These are phyloP conservation scores for Vanderwaltozyma polyspora DNA, from an alignment of 805 yeast genomes.

Conservation along the genomic window DNA sequence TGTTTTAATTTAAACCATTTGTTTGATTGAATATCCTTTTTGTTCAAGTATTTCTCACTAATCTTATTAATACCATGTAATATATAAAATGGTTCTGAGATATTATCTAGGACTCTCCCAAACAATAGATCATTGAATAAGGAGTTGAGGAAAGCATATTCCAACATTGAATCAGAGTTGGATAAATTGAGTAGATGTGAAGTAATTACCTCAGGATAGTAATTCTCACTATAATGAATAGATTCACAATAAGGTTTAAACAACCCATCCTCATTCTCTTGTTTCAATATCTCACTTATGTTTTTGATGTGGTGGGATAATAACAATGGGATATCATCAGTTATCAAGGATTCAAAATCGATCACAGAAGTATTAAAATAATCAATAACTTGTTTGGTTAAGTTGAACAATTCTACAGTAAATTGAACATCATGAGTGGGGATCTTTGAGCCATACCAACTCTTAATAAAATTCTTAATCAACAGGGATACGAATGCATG, in stretches of 20 bases:
- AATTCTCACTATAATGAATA: constrained; percentile 6
- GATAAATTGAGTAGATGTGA: constrained; percentile 6
- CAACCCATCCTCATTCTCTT: not conserved
- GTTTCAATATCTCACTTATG: constrained; percentile 1
- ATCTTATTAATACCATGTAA: constrained; percentile 11
- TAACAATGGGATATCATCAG: constrained; percentile 21
- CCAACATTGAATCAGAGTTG: constrained; percentile 11
- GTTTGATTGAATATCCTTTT: not conserved
- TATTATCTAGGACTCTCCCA: constrained; percentile 16
- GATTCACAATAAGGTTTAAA: constrained; percentile 7
- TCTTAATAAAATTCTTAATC: constrained; percentile 16
- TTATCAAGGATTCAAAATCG: constrained; percentile 9
- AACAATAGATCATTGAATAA: constrained; percentile 15
- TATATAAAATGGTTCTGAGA: constrained; percentile 20
- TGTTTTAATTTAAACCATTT: too few relatives aligned
- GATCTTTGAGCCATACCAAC: constrained; percentile 26
- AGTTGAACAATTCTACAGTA: constrained; percentile 8
- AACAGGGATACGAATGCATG: constrained; percentile 19
- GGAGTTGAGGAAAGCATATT: constrained; percentile 16
- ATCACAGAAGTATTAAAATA: constrained; percentile 3
- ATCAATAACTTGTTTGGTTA: constrained; percentile 7
- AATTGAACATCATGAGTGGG: constrained; percentile 19
- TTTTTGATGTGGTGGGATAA: constrained; percentile 13
- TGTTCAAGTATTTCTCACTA: constrained; percentile 3
- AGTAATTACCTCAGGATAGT: constrained; percentile 14